Evolutionary conservation across 176 grass and related monocot species (phyloP), one percentile per base, ranked within the genome.

Genomic region (Carex myosuroides): DNA sequence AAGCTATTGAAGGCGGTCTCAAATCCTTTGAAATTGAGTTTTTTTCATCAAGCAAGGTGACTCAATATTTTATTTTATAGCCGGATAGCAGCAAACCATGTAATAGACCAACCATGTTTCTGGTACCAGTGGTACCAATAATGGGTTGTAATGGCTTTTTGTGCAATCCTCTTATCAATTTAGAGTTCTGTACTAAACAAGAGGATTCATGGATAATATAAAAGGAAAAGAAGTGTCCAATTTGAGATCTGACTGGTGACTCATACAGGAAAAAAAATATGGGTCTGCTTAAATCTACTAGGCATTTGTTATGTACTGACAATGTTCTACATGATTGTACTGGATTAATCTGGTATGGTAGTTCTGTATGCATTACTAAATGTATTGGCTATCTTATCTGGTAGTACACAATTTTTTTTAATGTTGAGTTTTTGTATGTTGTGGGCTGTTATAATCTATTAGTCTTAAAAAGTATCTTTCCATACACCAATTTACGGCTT

Each of bases 21-120:
- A 90, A 92, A 78, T 93, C 88, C 64, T 98, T 98, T 90, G 89
- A 95, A 50, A 88, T 98, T 82, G 83, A 98, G 7, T 93, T 93
- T 61, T 6, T 89, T 61, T 98, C 92, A 3, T 35, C 87, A 37
- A 87, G 88, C 53, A 98, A 92, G 92, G 95, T 90, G 63, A 85
- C 60, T 77, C 56, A 22, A 21, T 12, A 5, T 8, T 50, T 50
- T 44, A 60, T 3, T 54, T 80, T 50, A 64, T 3, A 64, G 62
- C 62, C 3, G 3, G 24, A 30, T 64, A 10, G 8, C 62, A 32
- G 62, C 62, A 64, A 13, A 29, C 0, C 11, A 24, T 24, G 24
- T 29, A 32, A 64, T 64, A 35, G 3, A 37, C 64, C 64, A 68
- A 68, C 13, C 64, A 39, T 33, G 4, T 32, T 68, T 68, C 64